phyloP scores from a whole-genome alignment of 2,329 filamentous ascomycete genomes.

The Diaporthe capsici region DNA sequence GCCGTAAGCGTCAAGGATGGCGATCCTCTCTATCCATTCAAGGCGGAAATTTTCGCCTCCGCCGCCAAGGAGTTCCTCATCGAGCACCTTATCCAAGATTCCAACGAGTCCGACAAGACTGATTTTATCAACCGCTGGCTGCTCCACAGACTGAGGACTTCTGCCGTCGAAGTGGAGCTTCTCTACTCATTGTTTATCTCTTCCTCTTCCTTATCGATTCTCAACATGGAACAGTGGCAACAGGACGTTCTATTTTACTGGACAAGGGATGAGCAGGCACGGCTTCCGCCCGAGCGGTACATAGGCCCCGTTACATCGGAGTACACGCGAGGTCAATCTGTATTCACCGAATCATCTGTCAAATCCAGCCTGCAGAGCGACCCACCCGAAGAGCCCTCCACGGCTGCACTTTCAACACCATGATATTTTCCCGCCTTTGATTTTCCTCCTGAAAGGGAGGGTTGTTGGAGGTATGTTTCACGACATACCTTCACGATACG shows the following conservation, averaged over 20 bases:
- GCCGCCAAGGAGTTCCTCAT: conserved; percentile 66
- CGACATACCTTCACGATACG: conserved; percentile 24
- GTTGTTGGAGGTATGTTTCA: conserved; percentile 13
- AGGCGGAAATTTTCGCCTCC: conserved; percentile 53
- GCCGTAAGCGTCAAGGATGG: conserved; percentile 52
- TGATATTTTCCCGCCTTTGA: background rate
- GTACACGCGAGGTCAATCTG: background rate
- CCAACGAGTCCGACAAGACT: conserved; percentile 54
- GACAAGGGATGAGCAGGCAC: conserved; percentile 54
- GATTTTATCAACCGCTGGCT: conserved; percentile 68
- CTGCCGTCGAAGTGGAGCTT: conserved; percentile 60
- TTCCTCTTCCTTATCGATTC: conserved; percentile 47
- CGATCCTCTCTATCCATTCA: conserved; percentile 48
- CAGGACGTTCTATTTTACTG: conserved; percentile 57
- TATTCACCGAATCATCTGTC: background rate
- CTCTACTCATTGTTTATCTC: conserved; percentile 56
- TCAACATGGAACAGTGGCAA: conserved; percentile 57
- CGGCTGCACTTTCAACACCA: background rate
- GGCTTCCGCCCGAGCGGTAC: conserved; percentile 42
- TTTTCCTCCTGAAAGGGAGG: background rate
- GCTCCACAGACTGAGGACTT: conserved; percentile 63
- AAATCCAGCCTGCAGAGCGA: conserved; percentile 11
- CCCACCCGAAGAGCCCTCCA: background rate
- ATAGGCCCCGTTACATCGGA: conserved; percentile 41
- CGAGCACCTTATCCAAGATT: conserved; percentile 56